These are phyloP conservation scores for Pyrrhoderma lamaoense DNA, from an alignment of 1,284 basidiomycete genomes.

Conservation along the genomic window DNA sequence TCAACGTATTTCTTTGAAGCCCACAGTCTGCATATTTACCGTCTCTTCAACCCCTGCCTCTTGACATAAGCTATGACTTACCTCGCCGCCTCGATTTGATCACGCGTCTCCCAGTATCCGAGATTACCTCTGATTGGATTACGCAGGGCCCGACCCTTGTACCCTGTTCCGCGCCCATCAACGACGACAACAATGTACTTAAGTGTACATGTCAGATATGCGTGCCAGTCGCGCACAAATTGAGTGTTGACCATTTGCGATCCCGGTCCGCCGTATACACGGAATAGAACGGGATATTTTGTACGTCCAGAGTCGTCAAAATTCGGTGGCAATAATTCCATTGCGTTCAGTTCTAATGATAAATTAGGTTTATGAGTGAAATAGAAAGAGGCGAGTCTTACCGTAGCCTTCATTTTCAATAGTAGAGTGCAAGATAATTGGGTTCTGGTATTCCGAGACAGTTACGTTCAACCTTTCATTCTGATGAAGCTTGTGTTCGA, in stretches of 20 bases:
- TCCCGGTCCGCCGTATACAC: conserved; percentile 88
- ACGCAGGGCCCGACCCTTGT: conserved; percentile 74
- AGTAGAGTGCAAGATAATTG: conserved; percentile 62
- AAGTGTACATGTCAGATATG: conserved; percentile 75
- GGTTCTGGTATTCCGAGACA: conserved; percentile 62
- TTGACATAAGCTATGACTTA: conserved; percentile 28
- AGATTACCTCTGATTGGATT: conserved; percentile 82
- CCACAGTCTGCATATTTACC: conserved; percentile 46
- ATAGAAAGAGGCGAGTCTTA: conserved; percentile 31
- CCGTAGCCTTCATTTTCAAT: conserved; percentile 77
- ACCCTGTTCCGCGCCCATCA: conserved; percentile 94
- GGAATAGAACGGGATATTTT: conserved; percentile 89
- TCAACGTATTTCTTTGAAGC: conserved; percentile 75
- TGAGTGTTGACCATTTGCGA: conserved; percentile 69
- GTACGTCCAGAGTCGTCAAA: conserved; percentile 90
- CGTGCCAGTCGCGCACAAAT: conserved; percentile 77
- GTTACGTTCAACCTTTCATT: conserved; percentile 72
- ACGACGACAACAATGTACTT: conserved; percentile 85
- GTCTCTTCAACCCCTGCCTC: background rate
- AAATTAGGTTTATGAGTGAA: conserved; percentile 16
- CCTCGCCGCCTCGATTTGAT: conserved; percentile 85
- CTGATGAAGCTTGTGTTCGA: conserved; percentile 56
- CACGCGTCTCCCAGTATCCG: conserved; percentile 79
- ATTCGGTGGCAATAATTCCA: conserved; percentile 84
- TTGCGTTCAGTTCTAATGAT: conserved; percentile 69